Conservation (phyloP, 352 stramenopile genomes). For the Phytophthora cryptogea region DNA sequence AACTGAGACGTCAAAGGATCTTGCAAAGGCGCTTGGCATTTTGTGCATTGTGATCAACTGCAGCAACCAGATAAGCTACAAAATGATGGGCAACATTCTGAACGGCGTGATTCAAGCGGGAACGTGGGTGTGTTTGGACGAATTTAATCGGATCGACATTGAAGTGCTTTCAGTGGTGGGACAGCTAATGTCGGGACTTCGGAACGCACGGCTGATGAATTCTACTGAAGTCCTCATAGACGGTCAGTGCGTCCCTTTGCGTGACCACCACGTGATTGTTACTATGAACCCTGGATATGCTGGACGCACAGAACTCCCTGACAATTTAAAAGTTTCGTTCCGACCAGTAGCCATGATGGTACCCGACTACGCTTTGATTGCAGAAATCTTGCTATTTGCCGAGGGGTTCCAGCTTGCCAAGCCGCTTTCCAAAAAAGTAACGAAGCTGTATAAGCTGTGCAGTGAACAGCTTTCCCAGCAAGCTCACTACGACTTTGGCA, state of each 20-base stretch:
- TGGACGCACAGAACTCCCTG: conserved; percentile 79
- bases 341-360: conserved; percentile 91
- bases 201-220: conserved; percentile 48
- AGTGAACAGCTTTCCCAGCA: conserved; percentile 87
- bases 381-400: conserved; percentile 83
- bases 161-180: conserved; percentile 89
- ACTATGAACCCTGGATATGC: conserved; percentile 90
- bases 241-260: conserved; percentile 54
- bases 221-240: conserved; percentile 56
- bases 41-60: conserved; percentile 97
- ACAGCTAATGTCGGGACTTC: conserved; percentile 80
- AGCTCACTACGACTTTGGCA: conserved; percentile 89
- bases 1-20: conserved; percentile 95
- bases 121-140: conserved; percentile 86
- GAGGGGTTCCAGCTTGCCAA: conserved; percentile 79
- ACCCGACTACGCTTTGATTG: conserved; percentile 83
- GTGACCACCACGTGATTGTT: conserved; percentile 83
- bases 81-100: conserved; percentile 88
- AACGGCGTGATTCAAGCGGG: conserved; percentile 81
- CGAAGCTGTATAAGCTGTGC: conserved; percentile 83
- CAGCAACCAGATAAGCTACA: conserved; percentile 94
- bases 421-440: conserved; percentile 68
- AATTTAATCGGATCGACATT: conserved; percentile 92
- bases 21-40: conserved; percentile 91
- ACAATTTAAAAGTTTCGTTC: conserved; percentile 87